Base-by-base conservation (phyloP, 768 basidiomycete genomes). In the Paxillus rubicundulus region DNA sequence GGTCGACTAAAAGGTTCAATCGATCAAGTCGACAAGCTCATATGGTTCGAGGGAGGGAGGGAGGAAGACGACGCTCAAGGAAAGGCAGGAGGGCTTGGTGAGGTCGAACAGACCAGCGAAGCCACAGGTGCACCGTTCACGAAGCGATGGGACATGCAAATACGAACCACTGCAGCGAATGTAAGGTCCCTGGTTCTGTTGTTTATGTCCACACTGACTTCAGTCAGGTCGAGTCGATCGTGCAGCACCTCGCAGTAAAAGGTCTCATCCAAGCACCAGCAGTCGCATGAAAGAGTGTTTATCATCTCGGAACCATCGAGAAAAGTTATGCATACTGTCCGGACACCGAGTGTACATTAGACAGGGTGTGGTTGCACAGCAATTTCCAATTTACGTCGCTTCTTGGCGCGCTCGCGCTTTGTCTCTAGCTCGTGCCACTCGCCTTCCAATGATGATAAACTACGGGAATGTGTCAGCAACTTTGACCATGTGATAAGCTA, bases 341-440 rank as follows among this genome's bases (percentile, higher is more conserved):
- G 50, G 57, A 53, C 51, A 57, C 45, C 57, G 54, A 57, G 33
- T 27, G 53, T 56, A 53, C 53, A 67, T 60, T 63, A 71, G 65
- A 70, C 58, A 65, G 63, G 62, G 50, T 65, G 61, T 70, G 70
- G 69, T 57, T 70, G 71, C 60, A 64, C 56, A 61, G 67, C 73
- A 68, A 61, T 70, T 70, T 84, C 87, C 56, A 77, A 76, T 77
- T 81, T 87, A 73, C 81, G 80, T 67, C 83, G 78, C 70, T 88
- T 87, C 73, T 84, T 89, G 52, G 87, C 86, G 37, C 92, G 81
- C 73, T 98, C 93, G 51, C 86, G 80, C 70, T 98, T 99, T 12
- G 92, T 90, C 69, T 98, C 95, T 56, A 95, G 78, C 69, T 99
- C 97, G 70, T 99, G 97, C 91, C 95, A 98, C 68, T 98, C 97